phyloP scores from a whole-genome alignment of 441 rosid species.

The Sinapis alba region DNA sequence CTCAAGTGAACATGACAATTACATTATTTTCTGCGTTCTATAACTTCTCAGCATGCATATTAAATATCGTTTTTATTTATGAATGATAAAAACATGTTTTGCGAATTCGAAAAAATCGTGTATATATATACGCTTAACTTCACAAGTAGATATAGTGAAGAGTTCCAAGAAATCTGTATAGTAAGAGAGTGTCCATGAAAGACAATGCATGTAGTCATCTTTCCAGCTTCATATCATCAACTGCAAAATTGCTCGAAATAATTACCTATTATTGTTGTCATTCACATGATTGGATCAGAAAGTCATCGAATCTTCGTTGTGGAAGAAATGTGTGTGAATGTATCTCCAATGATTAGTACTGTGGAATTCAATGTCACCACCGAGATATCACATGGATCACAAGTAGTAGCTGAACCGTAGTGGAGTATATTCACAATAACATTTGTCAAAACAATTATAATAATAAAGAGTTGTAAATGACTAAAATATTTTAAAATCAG shows the following conservation, averaged over 20 bases:
- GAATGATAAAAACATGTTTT: too few relatives aligned
- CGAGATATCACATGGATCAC: constrained; percentile 32
- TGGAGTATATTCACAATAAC: constrained; percentile 2
- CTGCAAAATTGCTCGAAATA: constrained; percentile 4
- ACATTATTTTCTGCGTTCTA: too few relatives aligned
- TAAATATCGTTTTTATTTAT: too few relatives aligned
- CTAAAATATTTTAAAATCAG: background rate
- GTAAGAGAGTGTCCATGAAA: constrained; percentile 29
- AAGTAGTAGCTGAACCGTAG: constrained; percentile 20
- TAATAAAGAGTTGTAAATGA: background rate
- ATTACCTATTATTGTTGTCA: background rate
- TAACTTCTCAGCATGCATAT: too few relatives aligned
- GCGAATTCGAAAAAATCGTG: background rate
- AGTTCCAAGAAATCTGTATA: constrained; percentile 5
- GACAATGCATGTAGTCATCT: constrained; percentile 30
- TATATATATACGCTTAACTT: background rate
- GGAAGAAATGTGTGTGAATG: constrained; percentile 11
- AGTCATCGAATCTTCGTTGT: constrained; percentile 6
- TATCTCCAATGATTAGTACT: constrained; percentile 38
- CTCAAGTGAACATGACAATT: too few relatives aligned
- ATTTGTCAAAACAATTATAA: constrained; percentile 22
- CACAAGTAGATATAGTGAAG: background rate
- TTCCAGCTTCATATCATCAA: constrained; percentile 16
- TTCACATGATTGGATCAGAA: constrained; percentile 7
- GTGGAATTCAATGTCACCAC: constrained; percentile 27